Evolutionary conservation across 164 flowering plant species (phyloP), one percentile per base, ranked within the genome.

Genomic region (Nymphaea colorata): DNA sequence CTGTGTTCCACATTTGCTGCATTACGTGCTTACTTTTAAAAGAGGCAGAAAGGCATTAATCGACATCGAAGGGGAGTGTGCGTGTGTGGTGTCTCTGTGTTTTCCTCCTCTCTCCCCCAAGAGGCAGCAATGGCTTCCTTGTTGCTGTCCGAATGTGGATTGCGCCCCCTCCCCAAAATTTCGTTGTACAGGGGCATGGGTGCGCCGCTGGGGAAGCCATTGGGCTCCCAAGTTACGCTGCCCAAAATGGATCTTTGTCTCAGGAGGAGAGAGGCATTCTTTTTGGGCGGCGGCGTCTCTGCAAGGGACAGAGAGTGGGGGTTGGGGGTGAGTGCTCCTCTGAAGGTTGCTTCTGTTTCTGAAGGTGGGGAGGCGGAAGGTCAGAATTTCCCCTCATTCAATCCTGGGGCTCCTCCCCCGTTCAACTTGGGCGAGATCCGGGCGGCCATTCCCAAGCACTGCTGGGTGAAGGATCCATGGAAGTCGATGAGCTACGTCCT

Each of bases 381-480:
- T 17, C 61, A 68, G 4, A 74, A 65, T 5, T 10, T 10, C 55
- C 12, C 55, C 55, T 7, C 12, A 7, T 90, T 93, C 69, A 84
- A 93, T 63, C 91, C 89, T 0, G 72, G 81, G 11, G 82, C 85
- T 0, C 83, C 86, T 0, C 98, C 95, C 2, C 96, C 98, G 4
- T 93, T 93, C 71, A 70, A 45, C 63, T 67, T 93, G 2, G 88
- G 78, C 0, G 96, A 93, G n/a, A 82, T 93, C 64, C 77, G 96
- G 61, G 92, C 93, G 2, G 92, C 93, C 25, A 93, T 93, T 75
- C 98, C 97, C 0, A 80, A 80, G 67, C 97, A 93, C 64, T 93
- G 94, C 61, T 93, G 98, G 98, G 87, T 89, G 3, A 93, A 86
- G 78, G 73, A 85, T 62, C 82, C 97, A 6, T 85, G 91, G 91